Conservation (phyloP, 768 basidiomycete species). For the Lentinula detonsa region DNA sequence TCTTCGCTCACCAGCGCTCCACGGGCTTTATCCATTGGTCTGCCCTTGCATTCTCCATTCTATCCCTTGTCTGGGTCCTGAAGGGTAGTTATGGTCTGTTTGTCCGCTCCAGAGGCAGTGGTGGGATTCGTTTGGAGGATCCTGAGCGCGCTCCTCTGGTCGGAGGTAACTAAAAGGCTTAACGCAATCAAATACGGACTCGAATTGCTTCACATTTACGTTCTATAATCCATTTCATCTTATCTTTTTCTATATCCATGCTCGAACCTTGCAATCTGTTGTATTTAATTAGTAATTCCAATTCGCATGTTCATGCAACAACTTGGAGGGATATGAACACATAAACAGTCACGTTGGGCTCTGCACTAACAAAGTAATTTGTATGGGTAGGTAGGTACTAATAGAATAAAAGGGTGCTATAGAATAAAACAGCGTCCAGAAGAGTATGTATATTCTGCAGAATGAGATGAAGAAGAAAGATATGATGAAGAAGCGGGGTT, state of each 20-base stretch:
- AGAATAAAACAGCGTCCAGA: too few relatives aligned
- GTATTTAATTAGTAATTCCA: background rate
- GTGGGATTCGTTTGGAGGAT: slow-evolving; percentile 64
- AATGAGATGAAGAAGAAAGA: background rate
- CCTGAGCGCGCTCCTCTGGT: slow-evolving; percentile 88
- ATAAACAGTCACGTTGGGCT: too few relatives aligned
- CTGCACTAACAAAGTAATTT: too few relatives aligned
- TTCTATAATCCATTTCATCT: background rate
- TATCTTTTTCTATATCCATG: background rate
- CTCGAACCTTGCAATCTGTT: background rate
- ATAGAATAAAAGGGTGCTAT: too few relatives aligned
- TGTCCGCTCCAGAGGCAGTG: slow-evolving; percentile 32
- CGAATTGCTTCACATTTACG: background rate
- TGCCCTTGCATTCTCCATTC: slow-evolving; percentile 77
- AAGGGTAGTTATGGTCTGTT: slow-evolving; percentile 63
- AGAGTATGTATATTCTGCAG: too few relatives aligned
- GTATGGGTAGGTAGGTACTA: too few relatives aligned
- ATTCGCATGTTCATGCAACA: background rate
- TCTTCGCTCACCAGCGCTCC: slow-evolving; percentile 70
- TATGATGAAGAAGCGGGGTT: background rate
- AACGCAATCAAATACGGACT: background rate
- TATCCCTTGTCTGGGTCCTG: slow-evolving; percentile 79
- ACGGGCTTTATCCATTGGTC: slow-evolving; percentile 87
- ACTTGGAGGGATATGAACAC: too few relatives aligned
- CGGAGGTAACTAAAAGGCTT: slow-evolving; percentile 16